Evolutionary conservation across 257 asterid genomes (phyloP).

Genomic region (Solanum microdontum): DNA sequence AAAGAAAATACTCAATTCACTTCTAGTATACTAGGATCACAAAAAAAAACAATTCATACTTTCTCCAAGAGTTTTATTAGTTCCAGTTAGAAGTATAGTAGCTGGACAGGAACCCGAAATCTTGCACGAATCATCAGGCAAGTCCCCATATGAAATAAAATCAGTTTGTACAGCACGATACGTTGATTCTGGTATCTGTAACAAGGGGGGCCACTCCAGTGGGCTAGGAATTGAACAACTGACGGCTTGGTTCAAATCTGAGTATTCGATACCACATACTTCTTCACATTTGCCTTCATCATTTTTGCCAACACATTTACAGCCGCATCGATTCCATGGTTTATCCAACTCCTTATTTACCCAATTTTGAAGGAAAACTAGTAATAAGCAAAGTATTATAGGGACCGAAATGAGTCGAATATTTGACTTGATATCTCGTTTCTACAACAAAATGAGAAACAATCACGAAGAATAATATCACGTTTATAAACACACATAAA

Average conservation of each 20-base stretch:
- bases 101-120: not conserved
- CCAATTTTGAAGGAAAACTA: not conserved
- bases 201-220: not conserved
- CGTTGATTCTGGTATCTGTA: not conserved
- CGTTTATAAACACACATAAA: not conserved
- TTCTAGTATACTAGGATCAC: not conserved
- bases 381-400: not conserved
- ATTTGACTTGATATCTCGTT: not conserved
- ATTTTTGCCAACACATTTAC: not conserved
- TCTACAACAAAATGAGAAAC: not conserved
- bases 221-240: not conserved
- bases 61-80: not conserved
- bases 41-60: not conserved
- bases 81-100: not conserved
- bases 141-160: not conserved
- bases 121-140: not conserved
- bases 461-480: not conserved
- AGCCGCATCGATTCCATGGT: not conserved
- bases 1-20: not conserved
- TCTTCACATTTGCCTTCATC: not conserved
- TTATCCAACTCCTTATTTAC: not conserved
- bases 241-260: not conserved
- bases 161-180: not conserved
- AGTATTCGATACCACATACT: not conserved
- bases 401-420: not conserved